These are phyloP conservation scores for Selaginella tamariscina DNA, from an alignment of 75 land plant genomes.

Conservation along the genomic window DNA sequence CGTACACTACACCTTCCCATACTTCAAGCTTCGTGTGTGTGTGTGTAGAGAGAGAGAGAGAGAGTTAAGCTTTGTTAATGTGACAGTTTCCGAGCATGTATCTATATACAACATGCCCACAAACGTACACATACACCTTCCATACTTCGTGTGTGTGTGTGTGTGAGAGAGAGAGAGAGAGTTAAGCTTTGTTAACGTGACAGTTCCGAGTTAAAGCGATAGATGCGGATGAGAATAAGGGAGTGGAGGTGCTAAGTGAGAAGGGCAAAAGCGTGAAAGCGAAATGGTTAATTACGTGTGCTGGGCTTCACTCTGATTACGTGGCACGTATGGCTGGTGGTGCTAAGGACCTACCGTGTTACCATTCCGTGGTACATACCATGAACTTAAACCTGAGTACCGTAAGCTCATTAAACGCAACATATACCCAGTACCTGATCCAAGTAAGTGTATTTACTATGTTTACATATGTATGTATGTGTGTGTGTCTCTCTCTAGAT, in stretches of 20 bases:
- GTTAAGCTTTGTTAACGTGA: background rate
- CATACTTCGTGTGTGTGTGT: background rate
- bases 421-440: conserved; percentile 34
- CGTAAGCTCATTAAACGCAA: conserved; percentile 29
- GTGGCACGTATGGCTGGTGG: conserved; percentile 31
- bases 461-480: no score
- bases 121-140: no score
- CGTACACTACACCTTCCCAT: no score
- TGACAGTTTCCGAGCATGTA: background rate
- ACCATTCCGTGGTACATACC: conserved; percentile 28
- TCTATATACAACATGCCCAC: no score
- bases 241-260: conserved; percentile 24
- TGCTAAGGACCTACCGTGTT: conserved; percentile 25
- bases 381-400: conserved; percentile 29
- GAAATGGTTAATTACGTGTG: conserved; percentile 33
- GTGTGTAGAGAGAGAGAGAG: no score
- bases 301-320: conserved; percentile 33
- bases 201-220: conserved; percentile 4
- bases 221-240: conserved; percentile 24
- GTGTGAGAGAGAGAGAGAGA: background rate
- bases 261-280: conserved; percentile 22
- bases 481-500: no score
- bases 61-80: background rate
- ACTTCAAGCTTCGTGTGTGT: background rate
- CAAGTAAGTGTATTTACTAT: conserved; percentile 22